Conservation (phyloP, 2,329 filamentous ascomycete genomes). For the Mycogone perniciosa region DNA sequence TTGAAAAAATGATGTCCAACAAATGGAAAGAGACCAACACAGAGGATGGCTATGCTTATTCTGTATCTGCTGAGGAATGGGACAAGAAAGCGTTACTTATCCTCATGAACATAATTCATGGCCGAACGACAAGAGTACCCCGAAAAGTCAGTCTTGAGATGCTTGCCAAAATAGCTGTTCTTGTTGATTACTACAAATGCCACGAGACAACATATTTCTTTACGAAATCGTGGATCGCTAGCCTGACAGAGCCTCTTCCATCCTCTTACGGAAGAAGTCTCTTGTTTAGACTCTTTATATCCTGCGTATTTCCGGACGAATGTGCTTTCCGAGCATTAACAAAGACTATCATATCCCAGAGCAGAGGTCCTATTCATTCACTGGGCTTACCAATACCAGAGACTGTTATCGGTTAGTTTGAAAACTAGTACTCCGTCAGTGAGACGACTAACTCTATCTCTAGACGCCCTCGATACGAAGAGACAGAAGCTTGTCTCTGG, state of each 20-base stretch:
- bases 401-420: neutral
- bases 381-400: conserved; percentile 1
- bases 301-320: neutral
- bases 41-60: neutral
- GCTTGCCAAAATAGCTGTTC: conserved; percentile 36
- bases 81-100: conserved; percentile 34
- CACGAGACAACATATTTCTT: conserved; percentile 36
- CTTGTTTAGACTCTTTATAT: neutral
- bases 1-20: conserved; percentile 13
- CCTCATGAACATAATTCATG: conserved; percentile 39
- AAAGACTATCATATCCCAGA: neutral
- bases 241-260: neutral
- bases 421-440: too few relatives aligned
- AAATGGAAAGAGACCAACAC: conserved; percentile 9
- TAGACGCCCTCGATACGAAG: neutral
- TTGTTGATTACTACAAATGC: conserved; percentile 39
- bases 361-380: neutral
- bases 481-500: neutral
- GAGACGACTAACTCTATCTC: neutral
- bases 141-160: conserved; percentile 29
- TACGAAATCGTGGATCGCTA: conserved; percentile 5
- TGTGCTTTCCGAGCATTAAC: neutral
- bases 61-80: conserved; percentile 13
- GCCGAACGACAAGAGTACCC: conserved; percentile 33
- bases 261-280: neutral